Evolutionary conservation across 2,329 filamentous ascomycete genomes (phyloP).

Genomic region (Epichloe hybrida): DNA sequence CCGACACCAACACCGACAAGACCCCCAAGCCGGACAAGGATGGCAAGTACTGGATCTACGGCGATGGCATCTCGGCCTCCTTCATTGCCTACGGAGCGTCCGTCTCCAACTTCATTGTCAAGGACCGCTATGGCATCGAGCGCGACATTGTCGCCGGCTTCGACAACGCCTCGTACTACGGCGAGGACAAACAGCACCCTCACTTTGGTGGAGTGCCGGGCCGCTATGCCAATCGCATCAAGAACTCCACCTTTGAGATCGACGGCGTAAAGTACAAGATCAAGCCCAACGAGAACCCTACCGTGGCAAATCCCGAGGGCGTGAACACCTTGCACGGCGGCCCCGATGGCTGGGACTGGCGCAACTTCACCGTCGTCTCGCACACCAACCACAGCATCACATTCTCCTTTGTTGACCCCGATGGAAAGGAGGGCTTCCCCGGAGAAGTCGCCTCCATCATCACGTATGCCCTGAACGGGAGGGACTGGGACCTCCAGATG

Average conservation of each 20-base stretch:
- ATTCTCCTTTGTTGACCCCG: constrained; percentile 59
- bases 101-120: constrained; percentile 57
- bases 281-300: constrained; percentile 49
- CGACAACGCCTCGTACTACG: constrained; percentile 63
- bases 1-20: constrained; percentile 5
- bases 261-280: constrained; percentile 49
- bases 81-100: constrained; percentile 67
- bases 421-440: constrained; percentile 64
- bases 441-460: constrained; percentile 63
- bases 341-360: constrained; percentile 60
- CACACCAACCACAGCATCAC: constrained; percentile 56
- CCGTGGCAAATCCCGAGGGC: constrained; percentile 33
- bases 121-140: constrained; percentile 52
- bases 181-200: constrained; percentile 47
- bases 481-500: constrained; percentile 62
- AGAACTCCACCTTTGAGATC: constrained; percentile 59
- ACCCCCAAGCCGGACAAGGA: constrained; percentile 34
- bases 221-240: constrained; percentile 70
- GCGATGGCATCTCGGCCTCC: constrained; percentile 49
- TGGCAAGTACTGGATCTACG: constrained; percentile 60
- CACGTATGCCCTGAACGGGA: constrained; percentile 55
- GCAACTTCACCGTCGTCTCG: constrained; percentile 64
- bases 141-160: constrained; percentile 62
- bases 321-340: constrained; percentile 57
- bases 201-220: constrained; percentile 63